Percentiles rank a stretch among this genome's conserved stretches.
These are phyloP conservation scores for Paspalum vaginatum DNA, from an alignment of 176 grass and related monocot species.

Conservation along the genomic window DNA sequence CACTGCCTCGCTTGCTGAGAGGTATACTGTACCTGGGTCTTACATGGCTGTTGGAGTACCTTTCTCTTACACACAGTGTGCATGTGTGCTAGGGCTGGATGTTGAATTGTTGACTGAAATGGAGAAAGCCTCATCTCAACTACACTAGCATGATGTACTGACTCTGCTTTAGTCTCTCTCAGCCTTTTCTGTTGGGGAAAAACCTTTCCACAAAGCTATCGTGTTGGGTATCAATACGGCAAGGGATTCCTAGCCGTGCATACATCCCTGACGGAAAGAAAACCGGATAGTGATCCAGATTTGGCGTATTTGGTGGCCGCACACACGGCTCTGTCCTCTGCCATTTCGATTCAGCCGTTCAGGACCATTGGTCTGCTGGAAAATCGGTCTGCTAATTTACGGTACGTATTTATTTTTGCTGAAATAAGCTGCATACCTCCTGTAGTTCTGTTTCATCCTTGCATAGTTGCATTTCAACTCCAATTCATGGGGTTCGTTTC, in stretches of 20 bases:
- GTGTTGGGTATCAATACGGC: constrained; percentile 49
- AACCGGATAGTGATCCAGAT: constrained; percentile 21
- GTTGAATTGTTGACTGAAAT: constrained; percentile 46
- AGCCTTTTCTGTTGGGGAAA: constrained; percentile 36
- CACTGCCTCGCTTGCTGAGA: constrained; percentile 11
- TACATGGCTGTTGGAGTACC: constrained; percentile 50
- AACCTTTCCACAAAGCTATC: constrained; percentile 21
- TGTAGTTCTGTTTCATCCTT: neutral
- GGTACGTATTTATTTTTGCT: neutral
- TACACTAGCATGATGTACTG: constrained; percentile 32
- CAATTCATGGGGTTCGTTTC: constrained; percentile 5
- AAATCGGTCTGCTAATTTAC: constrained; percentile 27
- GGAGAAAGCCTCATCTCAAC: constrained; percentile 44
- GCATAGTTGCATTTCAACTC: constrained; percentile 12
- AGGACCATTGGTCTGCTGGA: constrained; percentile 42
- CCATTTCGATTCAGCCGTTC: constrained; percentile 17
- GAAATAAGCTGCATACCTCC: constrained; percentile 13
- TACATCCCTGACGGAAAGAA: constrained; percentile 37
- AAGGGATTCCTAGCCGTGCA: constrained; percentile 25
- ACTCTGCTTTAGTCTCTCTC: constrained; percentile 12
- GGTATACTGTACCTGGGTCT: constrained; percentile 46
- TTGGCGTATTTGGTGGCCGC: constrained; percentile 35
- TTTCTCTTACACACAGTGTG: neutral
- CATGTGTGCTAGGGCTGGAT: constrained; percentile 23
- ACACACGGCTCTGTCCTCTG: constrained; percentile 18